Evolutionary conservation across 2,329 filamentous ascomycete species (phyloP).

Genomic region (Huntiella moniliformis): DNA sequence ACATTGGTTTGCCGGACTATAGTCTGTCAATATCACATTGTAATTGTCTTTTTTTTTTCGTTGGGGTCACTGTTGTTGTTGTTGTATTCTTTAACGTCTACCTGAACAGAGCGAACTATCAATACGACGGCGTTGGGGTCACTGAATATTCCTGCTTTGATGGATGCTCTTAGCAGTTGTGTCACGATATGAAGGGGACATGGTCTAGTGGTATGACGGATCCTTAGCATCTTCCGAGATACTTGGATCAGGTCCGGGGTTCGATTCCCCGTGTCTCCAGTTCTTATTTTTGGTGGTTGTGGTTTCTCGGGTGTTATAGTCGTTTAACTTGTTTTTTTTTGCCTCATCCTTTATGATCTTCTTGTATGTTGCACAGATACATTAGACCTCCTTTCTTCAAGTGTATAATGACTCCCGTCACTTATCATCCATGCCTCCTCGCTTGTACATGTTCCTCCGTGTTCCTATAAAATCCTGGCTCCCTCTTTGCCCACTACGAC

Average conservation of each 20-base stretch:
- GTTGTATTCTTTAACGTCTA: not conserved
- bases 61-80: not conserved
- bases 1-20: too few relatives aligned
- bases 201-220: constrained; percentile 13
- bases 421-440: too few relatives aligned
- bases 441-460: too few relatives aligned
- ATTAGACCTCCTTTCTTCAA: too few relatives aligned
- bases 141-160: not conserved
- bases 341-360: not conserved
- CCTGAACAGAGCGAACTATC: too few relatives aligned
- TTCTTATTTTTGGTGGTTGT: not conserved
- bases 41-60: not conserved
- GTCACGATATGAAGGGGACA: constrained; percentile 4
- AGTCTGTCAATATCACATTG: too few relatives aligned
- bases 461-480: too few relatives aligned
- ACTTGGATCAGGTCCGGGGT: constrained; percentile 12
- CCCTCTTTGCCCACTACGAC: too few relatives aligned
- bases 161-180: not conserved
- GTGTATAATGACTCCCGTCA: too few relatives aligned
- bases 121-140: too few relatives aligned
- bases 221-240: constrained; percentile 9
- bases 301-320: not conserved
- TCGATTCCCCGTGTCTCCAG: constrained; percentile 12
- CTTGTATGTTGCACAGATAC: too few relatives aligned
- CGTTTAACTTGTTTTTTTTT: not conserved